Evolutionary conservation across 2,329 filamentous ascomycete genomes (phyloP), one percentile per base, ranked within the genome.

Genomic region (Dichotomopilus funicola): DNA sequence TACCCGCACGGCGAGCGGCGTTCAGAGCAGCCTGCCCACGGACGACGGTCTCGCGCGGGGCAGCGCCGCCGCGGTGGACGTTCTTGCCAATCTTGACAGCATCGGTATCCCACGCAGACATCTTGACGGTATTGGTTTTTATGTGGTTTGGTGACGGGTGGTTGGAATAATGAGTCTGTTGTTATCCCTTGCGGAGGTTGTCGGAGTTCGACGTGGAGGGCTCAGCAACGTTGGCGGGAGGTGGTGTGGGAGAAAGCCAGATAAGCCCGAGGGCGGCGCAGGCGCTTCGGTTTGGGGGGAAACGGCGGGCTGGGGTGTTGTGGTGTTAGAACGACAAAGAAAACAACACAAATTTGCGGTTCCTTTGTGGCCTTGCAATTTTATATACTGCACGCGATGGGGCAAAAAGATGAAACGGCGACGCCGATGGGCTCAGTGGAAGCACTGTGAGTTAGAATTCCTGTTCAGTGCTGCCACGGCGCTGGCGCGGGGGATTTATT

Each of bases 41-140:
- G 70, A 97, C 81, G 65, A 96, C 91, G 3, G 87, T 95, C 80
- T 96, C 91, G 65, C 89, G 88, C 64, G 82, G 77, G 54, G 71
- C 72, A 56, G 73, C 80, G 65, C 86, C 87, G 63, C 85, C 81
- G 67, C 86, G 84, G 67, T 85, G 84, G 68, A 81, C 82, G 75
- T 88, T 92, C 82, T 84, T 89, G 69, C 94, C 94, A 70, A 99
- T 97, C 81, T 94, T 95, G 75, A 91, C 95, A 65, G 88, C 84
- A 64, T 76, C 84, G 65, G 76, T 73, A 67, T 96, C 88, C 91
- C 92, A 97, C 69, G 82, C 78, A 65, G 75, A 72, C 81, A 87
- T 83, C 51, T 68, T 85, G 85, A 83, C 81, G 64, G 65, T 27
- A 73, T 65, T 54, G 58, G 65, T 68, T 8, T 52, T 59, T 65